A percentile compares a stretch with the other conserved stretches of the same genome.
Evolutionary conservation across 2,329 filamentous ascomycete species (phyloP).

Genomic region (Dothistroma septosporum): DNA sequence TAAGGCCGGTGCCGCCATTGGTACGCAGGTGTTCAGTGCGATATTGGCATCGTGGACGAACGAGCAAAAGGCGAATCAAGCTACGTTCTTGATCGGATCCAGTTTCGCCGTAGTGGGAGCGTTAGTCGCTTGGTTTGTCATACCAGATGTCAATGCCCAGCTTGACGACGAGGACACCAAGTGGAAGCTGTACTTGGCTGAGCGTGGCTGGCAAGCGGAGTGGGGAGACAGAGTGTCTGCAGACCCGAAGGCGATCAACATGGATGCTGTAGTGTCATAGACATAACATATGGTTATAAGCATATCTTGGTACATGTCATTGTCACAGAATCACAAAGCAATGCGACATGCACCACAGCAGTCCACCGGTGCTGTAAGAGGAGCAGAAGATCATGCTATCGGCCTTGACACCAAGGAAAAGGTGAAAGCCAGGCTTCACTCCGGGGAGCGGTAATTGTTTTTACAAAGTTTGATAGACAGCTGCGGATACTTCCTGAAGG

Average conservation of each 20-base stretch:
- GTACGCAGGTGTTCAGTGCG: constrained; percentile 71
- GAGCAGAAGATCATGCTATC: neutral
- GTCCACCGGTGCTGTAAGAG: neutral
- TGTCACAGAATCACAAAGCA: neutral
- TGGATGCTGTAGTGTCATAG: constrained; percentile 12
- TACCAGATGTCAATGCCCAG: constrained; percentile 24
- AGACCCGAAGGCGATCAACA: constrained; percentile 9
- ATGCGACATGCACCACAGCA: neutral
- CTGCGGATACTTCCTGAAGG: too few species aligned
- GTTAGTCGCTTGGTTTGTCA: constrained; percentile 55
- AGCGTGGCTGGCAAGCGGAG: constrained; percentile 13
- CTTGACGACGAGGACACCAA: constrained; percentile 12
- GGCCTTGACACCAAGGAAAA: neutral
- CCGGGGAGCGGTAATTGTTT: too few species aligned
- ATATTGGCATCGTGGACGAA: constrained; percentile 54
- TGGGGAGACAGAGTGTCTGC: constrained; percentile 10
- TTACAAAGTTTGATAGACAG: too few species aligned
- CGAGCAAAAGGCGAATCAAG: constrained; percentile 60
- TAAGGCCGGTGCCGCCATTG: constrained; percentile 73
- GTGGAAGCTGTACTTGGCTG: constrained; percentile 14
- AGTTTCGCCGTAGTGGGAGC: constrained; percentile 70
- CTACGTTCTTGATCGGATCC: constrained; percentile 80
- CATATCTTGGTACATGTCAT: neutral
- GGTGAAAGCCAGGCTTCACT: neutral
- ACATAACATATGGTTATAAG: neutral